Percentiles rank a stretch among this genome's conserved stretches.
phyloP scores from a whole-genome alignment of 495 filamentous ascomycete genomes.

The Usnea hakonensis region DNA sequence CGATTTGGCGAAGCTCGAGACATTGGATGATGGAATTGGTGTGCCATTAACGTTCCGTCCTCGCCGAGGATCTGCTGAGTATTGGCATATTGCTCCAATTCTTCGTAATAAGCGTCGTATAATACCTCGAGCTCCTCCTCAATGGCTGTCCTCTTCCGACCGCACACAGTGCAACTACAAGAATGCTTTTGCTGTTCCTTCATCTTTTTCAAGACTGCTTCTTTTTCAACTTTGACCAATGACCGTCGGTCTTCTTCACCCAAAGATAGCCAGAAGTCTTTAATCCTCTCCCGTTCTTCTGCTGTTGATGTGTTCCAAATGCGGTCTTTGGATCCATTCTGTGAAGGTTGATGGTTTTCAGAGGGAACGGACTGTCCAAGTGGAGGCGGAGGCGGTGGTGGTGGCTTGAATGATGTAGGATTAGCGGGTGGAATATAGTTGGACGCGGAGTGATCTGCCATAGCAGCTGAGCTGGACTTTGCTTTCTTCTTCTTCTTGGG shows the following conservation, averaged over 20 bases:
- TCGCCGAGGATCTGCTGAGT: conserved; percentile 59
- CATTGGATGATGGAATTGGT: conserved; percentile 50
- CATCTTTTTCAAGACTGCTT: conserved; percentile 97
- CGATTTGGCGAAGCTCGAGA: conserved; percentile 43
- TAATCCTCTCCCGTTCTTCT: conserved; percentile 93
- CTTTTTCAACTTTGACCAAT: conserved; percentile 95
- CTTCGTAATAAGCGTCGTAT: conserved; percentile 98
- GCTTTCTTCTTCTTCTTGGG: conserved; percentile 46
- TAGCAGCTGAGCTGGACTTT: conserved; percentile 34
- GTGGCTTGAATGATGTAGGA: conserved; percentile 28
- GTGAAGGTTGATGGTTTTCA: conserved; percentile 27
- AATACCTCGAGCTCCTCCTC: conserved; percentile 98
- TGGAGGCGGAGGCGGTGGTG: conserved; percentile 37
- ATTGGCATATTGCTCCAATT: conserved; percentile 94
- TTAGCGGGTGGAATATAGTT: conserved; percentile 22
- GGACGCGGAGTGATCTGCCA: conserved; percentile 19
- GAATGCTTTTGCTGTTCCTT: conserved; percentile 99
- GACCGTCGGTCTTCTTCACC: conserved; percentile 90
- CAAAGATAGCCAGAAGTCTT: conserved; percentile 96
- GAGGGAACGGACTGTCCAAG: conserved; percentile 28
- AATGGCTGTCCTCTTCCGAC: conserved; percentile 91
- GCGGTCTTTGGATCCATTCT: conserved; percentile 54
- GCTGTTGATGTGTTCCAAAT: conserved; percentile 95
- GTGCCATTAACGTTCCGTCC: conserved; percentile 53
- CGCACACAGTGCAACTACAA: conserved; percentile 95